Evolutionary conservation across 2,329 filamentous ascomycete species (phyloP).

Genomic region (Ceratocystis alfenasii): DNA sequence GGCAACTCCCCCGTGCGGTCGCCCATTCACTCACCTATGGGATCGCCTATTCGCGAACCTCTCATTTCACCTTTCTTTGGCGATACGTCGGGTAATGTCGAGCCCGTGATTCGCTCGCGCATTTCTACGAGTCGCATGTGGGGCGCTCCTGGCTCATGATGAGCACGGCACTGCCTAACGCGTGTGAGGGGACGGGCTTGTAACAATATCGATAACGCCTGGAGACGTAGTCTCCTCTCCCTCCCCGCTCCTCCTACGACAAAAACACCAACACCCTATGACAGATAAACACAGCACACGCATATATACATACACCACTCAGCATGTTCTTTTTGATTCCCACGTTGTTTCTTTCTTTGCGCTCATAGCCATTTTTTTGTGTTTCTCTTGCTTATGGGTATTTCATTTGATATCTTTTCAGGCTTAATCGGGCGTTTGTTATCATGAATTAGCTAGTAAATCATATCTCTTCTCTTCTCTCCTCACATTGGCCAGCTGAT

Average conservation of each 20-base stretch:
- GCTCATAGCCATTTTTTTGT: background rate
- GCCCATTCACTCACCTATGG: constrained; percentile 22
- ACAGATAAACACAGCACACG: background rate
- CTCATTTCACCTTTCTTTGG: constrained; percentile 15
- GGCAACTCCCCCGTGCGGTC: constrained; percentile 17
- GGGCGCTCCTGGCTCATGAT: constrained; percentile 6
- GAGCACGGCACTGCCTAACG: background rate
- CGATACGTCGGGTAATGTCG: background rate
- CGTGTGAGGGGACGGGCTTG: background rate
- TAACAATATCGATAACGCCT: background rate
- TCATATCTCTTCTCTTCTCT: constrained; percentile 8
- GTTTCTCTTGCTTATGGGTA: background rate
- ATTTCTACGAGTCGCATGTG: constrained; percentile 20
- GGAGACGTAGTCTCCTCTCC: background rate
- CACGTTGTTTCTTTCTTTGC: background rate
- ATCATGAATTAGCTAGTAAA: constrained; percentile 4
- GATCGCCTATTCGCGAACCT: constrained; percentile 14
- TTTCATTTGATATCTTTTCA: background rate
- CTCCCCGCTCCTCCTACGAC: background rate
- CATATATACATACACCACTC: constrained; percentile 6
- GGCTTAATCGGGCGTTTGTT: background rate
- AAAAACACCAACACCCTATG: background rate
- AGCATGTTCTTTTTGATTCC: constrained; percentile 4
- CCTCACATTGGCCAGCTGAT: background rate
- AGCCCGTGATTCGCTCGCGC: constrained; percentile 14